Evolutionary conservation across 768 basidiomycete species (phyloP), one percentile per base, ranked within the genome.

Genomic region (Aureoboletus auriporus): DNA sequence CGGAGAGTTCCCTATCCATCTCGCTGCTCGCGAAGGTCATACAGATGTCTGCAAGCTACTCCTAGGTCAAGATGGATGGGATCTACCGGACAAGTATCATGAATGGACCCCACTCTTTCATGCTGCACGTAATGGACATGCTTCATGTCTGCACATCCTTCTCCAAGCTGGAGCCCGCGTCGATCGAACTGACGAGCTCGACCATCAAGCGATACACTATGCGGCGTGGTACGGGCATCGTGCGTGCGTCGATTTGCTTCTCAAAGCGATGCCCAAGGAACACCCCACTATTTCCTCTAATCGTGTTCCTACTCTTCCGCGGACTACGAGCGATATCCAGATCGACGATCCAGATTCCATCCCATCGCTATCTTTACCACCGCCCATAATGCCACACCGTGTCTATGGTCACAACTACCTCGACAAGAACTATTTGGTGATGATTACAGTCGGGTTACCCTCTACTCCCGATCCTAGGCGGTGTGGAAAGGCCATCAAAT

Each of bases 21-120:
- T 98, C 20, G 95, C 96, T 20, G 93, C 94, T 8, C 81, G 89
- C 48, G 88, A 92, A 62, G 96, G 96, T 4, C 93, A 96, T 54
- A 78, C 78, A 8, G 80, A 84, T n/a, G 81, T 96, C 16, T 95
- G 94, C 65, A 75, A 70, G 49, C 67, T 92, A 7, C 79, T 99
- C 30, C 71, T 93, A 5, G 73, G 73, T 28, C 81, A 81, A 35
- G 85, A 82, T 42, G 91, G 84, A 34, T 91, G 84, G 83, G 92
- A 91, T 66, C 75, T 79, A 8, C 83, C 86, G 1, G 96, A 99
- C 75, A 98, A 94, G 69, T 98, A 95, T 67, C 89, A 95, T 62
- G 92, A 96, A 65, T 97, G 95, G 93, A 98, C 94, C 7, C 96
- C 96, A 23, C 75, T 98, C 38, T 93, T 94, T 62, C 94, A 98